A percentile compares a stretch with the other conserved stretches of the same genome.
phyloP scores from a whole-genome alignment of 306 rosid genomes.

The cucumber (Cucumis sativus) region Cucumber_9930_V3 NC_026655.2:27261001-27261500 shows the following conservation, averaged over 20 bases:
- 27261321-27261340: background rate
- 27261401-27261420: background rate
- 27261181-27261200: background rate
- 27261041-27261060: background rate
- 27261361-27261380: background rate
- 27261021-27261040: background rate
- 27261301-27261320: background rate
- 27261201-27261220: background rate
- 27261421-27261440: background rate
- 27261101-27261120: background rate
- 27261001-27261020: too few species aligned
- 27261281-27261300: background rate
- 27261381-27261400: background rate
- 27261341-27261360: background rate
- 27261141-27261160: background rate
- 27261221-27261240: background rate
- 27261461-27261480: too few species aligned
- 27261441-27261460: background rate
- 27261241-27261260: background rate
- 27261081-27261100: background rate
- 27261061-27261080: background rate
- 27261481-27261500: too few species aligned
- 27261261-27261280: background rate
- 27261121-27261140: background rate
- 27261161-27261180: background rate